A percentile compares a stretch with the other conserved stretches of the same genome.
phyloP scores from a whole-genome alignment of 2,329 filamentous ascomycete species.

The Coleophoma cylindrospora region DNA sequence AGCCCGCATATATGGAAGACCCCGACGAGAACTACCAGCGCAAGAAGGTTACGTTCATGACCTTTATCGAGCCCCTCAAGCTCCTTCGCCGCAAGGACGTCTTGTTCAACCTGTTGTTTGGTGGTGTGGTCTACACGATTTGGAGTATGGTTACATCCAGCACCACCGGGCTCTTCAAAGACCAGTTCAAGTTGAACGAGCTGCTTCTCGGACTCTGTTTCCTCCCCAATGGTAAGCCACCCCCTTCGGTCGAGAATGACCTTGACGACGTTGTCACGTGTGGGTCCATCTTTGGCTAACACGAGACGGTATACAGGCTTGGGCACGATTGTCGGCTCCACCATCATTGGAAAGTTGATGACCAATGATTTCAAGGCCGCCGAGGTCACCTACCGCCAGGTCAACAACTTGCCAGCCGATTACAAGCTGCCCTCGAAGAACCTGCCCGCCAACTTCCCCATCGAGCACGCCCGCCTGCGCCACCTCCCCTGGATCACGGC shows the following conservation, averaged over 20 bases:
- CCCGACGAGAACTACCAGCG: constrained; percentile 5
- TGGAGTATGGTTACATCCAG: constrained; percentile 44
- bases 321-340: constrained; percentile 33
- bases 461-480: constrained; percentile 31
- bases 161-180: constrained; percentile 34
- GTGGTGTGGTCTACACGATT: constrained; percentile 37
- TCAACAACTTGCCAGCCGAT: constrained; percentile 24
- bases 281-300: no score
- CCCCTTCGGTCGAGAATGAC: no score
- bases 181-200: constrained; percentile 31
- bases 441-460: constrained; percentile 31
- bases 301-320: constrained; percentile 1
- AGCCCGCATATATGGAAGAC: constrained; percentile 8
- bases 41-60: constrained; percentile 26
- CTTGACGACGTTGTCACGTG: no score
- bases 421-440: constrained; percentile 18
- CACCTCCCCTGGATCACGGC: constrained; percentile 29
- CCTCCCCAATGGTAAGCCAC: constrained; percentile 29
- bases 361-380: constrained; percentile 31
- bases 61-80: constrained; percentile 31
- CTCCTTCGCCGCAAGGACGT: constrained; percentile 41
- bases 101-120: constrained; percentile 35
- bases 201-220: constrained; percentile 36
- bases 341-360: constrained; percentile 33
- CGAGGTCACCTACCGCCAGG: constrained; percentile 28